Evolutionary conservation across 306 rosid species (phyloP), one percentile per base, ranked within the genome.

Genomic region (Citrullus colocynthis): DNA sequence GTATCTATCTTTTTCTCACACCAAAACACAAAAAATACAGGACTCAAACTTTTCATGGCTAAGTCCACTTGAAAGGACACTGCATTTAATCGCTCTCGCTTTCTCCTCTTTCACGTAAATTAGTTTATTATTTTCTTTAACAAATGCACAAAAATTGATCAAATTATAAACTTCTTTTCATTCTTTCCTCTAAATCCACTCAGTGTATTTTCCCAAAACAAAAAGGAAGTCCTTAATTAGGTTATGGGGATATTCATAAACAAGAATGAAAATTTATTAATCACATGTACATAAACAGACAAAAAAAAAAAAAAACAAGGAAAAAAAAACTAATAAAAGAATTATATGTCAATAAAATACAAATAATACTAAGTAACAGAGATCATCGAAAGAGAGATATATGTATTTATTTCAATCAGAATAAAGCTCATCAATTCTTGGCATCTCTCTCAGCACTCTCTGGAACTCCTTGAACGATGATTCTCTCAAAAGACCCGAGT

Each of bases 401-500:
- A 28, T 21, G 0, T 12, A 30, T 15, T 51, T 7, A 56, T 16
- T 61, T 44, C 76, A 13, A 54, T 69, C 75, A 42, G 14, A 39
- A 72, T 74, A 85, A 36, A 85, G 18, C 57, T 90, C 88, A 63
- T 87, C 84, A 17, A 84, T 12, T 0, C 87, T 78, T 30, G 93
- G 93, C 88, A 88, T 81, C 79, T 93, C 91, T 21, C 79, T 74
- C 16, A 93, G 79, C 82, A 89, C 76, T 28, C 78, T 83, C 56
- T 91, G 96, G 11, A 89, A 85, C 78, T 93, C 93, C 84, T 88
- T 89, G 78, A 87, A 89, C 57, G 93, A 87, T 21, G 81, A 24
- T 65, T 88, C 85, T 78, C 84, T 89, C 84, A 82, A 82, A 16
- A 82, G 67, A 86, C 76, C 73, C 6, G 88, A 71, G 4, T 71